Evolutionary conservation across 495 filamentous ascomycete species (phyloP), one percentile per base, ranked within the genome.

Genomic region (Penicillium flavigenum): DNA sequence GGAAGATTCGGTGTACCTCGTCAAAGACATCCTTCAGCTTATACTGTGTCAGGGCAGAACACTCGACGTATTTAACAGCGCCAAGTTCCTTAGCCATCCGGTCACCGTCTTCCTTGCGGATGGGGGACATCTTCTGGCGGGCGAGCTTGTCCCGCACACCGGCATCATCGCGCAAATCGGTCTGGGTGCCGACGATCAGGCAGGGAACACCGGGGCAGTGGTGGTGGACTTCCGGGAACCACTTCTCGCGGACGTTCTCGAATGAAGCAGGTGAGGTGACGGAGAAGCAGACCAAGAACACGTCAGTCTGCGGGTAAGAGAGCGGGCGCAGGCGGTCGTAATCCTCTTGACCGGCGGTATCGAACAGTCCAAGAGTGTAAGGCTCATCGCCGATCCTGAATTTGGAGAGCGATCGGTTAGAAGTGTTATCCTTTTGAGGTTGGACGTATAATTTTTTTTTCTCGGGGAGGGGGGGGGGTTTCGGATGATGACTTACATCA

Each of bases 1-100:
- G 11, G 10, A 27, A 31, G 47, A 39, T 11, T 46, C 26, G 39
- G 44, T 83, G 47, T 82, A 96, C 93, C 90, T 98, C 94, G 63
- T 98, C 94, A 73, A 98, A 98, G 27, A 98, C 94, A 71, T 98
- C 95, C 81, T 98, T 98, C 52, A 98, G 79, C 76, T 96, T 96
- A 75, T 92, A 96, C 79, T 98, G 94, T 38, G 94, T 98, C 73
- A 98, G 76, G 32, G 94, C 94, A 67, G 91, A 96, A 77, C 94
- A 98, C 77, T 98, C 94, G 50, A 98, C 94, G 60, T 98, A 98
- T 79, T 97, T 97, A 55, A 98, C 92, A 7, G 94, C 94, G 45
- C 90, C 91, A 12, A 98, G 77, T 49, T 98, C 93, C 79, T 91
- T 96, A 0, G 95, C 95, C 89, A 98, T 96, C 58, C 85, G 79